A percentile compares a stretch with the other conserved stretches of the same genome.
Conservation (phyloP, 169 alveolate genomes). For the Plasmodium relictum region DNA sequence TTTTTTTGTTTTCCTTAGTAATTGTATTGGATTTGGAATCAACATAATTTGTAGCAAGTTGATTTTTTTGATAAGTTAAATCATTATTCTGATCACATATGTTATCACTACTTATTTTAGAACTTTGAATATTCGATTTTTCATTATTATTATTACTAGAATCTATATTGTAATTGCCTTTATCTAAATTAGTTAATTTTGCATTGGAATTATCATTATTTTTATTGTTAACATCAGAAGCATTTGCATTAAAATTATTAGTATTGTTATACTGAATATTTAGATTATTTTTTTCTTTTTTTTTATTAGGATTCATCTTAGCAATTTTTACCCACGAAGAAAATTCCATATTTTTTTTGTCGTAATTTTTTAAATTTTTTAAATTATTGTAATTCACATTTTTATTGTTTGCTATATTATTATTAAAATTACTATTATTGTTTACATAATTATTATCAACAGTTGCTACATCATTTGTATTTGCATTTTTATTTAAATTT, state of each 20-base stretch:
- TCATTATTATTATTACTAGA: not conserved
- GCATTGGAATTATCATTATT: not conserved
- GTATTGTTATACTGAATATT: not conserved
- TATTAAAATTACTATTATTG: not conserved
- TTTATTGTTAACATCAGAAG: not conserved
- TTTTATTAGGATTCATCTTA: conserved; percentile 41
- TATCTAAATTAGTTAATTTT: not conserved
- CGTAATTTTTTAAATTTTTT: conserved; percentile 56
- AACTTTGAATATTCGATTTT: too few species aligned
- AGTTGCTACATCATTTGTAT: not conserved
- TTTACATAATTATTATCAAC: not conserved
- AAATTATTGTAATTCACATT: conserved; percentile 20
- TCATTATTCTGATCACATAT: too few species aligned
- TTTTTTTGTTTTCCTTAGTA: not conserved
- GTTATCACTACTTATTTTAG: too few species aligned
- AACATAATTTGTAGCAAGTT: too few species aligned
- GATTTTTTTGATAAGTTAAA: too few species aligned
- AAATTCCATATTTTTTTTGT: conserved; percentile 55
- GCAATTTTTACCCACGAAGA: conserved; percentile 74
- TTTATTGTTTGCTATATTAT: conserved; percentile 7
- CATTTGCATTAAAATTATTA: not conserved
- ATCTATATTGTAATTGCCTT: not conserved
- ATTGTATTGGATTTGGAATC: not conserved
- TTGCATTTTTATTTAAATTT: not conserved
- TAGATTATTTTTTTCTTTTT: conserved; percentile 11